Evolutionary conservation across 2,329 filamentous ascomycete species (phyloP).

Genomic region (Penicillium polonicum): DNA sequence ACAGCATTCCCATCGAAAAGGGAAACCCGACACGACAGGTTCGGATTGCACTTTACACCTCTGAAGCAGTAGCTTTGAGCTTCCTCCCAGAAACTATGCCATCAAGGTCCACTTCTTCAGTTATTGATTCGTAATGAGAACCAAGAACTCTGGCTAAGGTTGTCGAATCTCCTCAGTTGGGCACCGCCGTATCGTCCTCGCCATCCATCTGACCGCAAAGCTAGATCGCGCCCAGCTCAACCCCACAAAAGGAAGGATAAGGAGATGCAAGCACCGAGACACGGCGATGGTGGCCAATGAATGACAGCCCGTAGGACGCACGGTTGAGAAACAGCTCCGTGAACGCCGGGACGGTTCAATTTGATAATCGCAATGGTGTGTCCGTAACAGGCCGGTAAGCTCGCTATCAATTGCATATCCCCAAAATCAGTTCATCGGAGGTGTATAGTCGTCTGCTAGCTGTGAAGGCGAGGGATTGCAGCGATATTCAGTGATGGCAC

Average conservation of each 20-base stretch:
- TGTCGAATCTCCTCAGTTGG: not conserved
- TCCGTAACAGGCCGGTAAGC: not conserved
- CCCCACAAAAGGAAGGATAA: not conserved
- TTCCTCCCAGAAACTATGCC: not conserved
- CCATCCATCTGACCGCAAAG: not conserved
- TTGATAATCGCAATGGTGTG: not conserved
- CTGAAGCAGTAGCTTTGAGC: not conserved
- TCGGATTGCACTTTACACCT: not conserved
- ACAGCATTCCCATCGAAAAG: not conserved
- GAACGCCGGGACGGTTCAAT: not conserved
- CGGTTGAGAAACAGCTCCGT: not conserved
- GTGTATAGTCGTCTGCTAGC: not conserved
- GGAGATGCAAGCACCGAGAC: not conserved
- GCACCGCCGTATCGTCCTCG: not conserved
- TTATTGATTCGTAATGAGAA: not conserved
- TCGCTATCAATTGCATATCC: not conserved
- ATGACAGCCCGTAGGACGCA: not conserved
- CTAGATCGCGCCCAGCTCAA: not conserved
- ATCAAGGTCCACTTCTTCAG: slow-evolving; percentile 8
- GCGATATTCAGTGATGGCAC: slow-evolving; percentile 16
- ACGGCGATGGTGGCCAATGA: not conserved
- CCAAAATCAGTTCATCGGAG: not conserved
- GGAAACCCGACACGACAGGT: slow-evolving; percentile 10
- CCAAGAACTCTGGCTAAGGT: not conserved
- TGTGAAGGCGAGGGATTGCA: not conserved